Conservation (phyloP, 1,139 yeast genomes). For the Sugiyamaella xylanicola region DNA sequence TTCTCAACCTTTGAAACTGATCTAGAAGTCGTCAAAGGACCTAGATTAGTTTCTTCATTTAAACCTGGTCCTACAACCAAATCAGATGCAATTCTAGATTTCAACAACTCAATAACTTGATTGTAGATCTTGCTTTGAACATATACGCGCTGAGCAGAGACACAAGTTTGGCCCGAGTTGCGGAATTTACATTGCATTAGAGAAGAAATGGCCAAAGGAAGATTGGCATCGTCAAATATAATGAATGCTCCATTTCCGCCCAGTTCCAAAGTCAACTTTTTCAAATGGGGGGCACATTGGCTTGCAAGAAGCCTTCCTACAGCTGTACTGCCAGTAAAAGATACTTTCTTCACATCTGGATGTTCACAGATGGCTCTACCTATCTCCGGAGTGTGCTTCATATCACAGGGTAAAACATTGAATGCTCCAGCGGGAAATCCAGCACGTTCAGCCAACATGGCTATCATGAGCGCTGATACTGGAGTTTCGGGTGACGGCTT, state of each 20-base stretch:
- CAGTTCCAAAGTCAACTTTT: slow-evolving; percentile 79
- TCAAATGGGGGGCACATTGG: slow-evolving; percentile 73
- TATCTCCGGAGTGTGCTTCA: slow-evolving; percentile 52
- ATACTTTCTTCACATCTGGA: slow-evolving; percentile 65
- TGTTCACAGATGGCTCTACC: slow-evolving; percentile 73
- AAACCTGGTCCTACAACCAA: slow-evolving; percentile 75
- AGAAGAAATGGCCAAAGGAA: slow-evolving; percentile 72
- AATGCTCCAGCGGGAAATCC: slow-evolving; percentile 82
- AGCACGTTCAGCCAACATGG: slow-evolving; percentile 66
- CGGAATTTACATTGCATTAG: slow-evolving; percentile 67
- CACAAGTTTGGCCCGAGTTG: slow-evolving; percentile 78
- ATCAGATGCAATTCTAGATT: slow-evolving; percentile 55
- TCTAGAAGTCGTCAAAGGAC: slow-evolving; percentile 71
- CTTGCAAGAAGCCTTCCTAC: slow-evolving; percentile 78
- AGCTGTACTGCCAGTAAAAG: slow-evolving; percentile 89
- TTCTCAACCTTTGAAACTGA: slow-evolving; percentile 67
- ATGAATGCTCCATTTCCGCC: slow-evolving; percentile 95
- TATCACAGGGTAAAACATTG: slow-evolving; percentile 61
- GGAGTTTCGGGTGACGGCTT: slow-evolving; percentile 94
- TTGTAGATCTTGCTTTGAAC: slow-evolving; percentile 63
- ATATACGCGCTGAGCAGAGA: slow-evolving; percentile 72
- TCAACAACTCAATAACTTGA: slow-evolving; percentile 53
- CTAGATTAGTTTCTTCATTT: slow-evolving; percentile 66
- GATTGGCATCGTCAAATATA: slow-evolving; percentile 78
- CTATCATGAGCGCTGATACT: slow-evolving; percentile 76